Conservation (phyloP, 2,329 filamentous ascomycete genomes). For the Sclerotiophoma versabilis region DNA sequence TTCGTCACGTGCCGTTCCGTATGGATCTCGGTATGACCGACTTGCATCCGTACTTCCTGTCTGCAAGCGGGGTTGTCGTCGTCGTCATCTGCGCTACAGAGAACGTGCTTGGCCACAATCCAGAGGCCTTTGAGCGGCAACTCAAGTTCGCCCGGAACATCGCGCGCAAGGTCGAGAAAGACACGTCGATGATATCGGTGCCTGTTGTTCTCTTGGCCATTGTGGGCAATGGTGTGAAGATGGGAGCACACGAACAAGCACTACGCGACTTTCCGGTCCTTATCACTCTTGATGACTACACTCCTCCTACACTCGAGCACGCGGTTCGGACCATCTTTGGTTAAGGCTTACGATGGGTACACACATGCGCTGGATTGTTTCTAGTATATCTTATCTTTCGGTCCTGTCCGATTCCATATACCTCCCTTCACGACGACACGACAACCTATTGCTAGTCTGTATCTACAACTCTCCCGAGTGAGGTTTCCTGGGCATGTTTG, state of each 20-base stretch:
- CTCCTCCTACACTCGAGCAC: slow-evolving; percentile 33
- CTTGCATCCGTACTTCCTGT: slow-evolving; percentile 69
- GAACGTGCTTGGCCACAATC: slow-evolving; percentile 33
- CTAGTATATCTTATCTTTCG: slow-evolving; percentile 7
- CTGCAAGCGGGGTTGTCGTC: slow-evolving; percentile 65
- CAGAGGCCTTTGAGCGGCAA: slow-evolving; percentile 40
- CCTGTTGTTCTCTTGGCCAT: slow-evolving; percentile 38
- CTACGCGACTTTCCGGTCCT: slow-evolving; percentile 38
- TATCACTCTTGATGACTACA: slow-evolving; percentile 39
- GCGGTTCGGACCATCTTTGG: slow-evolving; percentile 39
- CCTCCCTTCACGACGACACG: slow-evolving; percentile 7
- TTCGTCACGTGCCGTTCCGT: slow-evolving; percentile 77
- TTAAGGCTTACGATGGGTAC: not conserved
- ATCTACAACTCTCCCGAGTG: not conserved
- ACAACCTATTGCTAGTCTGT: not conserved
- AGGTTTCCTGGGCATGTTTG: not conserved
- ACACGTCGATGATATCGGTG: slow-evolving; percentile 23
- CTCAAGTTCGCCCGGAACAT: slow-evolving; percentile 39
- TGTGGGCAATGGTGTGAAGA: slow-evolving; percentile 25
- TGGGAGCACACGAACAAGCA: slow-evolving; percentile 28
- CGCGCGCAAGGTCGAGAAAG: slow-evolving; percentile 22
- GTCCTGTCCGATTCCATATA: not conserved
- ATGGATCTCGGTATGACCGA: slow-evolving; percentile 68
- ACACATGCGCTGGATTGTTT: not conserved
- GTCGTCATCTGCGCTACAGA: slow-evolving; percentile 59